Percentiles rank a stretch among this genome's conserved stretches.
Evolutionary conservation across 805 yeast genomes (phyloP).

Genomic region (Candida silvicultrix): DNA sequence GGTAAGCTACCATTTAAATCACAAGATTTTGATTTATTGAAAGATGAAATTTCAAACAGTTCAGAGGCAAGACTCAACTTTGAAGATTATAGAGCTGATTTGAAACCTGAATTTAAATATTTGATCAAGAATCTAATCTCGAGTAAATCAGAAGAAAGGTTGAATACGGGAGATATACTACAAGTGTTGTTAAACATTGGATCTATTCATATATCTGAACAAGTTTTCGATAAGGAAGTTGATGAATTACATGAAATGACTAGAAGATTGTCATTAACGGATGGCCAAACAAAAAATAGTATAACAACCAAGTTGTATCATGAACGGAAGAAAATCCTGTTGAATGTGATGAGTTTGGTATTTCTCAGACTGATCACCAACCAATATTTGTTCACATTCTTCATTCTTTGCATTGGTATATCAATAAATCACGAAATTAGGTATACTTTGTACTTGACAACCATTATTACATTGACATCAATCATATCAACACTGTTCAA

Average conservation of each 20-base stretch:
- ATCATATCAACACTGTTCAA: not conserved
- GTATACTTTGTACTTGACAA: not conserved
- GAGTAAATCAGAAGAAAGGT: conserved; percentile 30
- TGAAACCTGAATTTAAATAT: conserved; percentile 12
- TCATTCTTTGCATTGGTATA: not conserved
- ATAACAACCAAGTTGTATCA: no score
- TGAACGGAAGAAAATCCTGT: no score
- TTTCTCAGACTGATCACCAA: no score
- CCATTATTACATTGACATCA: not conserved
- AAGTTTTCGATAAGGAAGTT: not conserved
- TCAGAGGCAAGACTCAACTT: not conserved
- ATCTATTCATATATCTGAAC: not conserved
- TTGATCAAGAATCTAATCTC: conserved; percentile 30
- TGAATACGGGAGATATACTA: conserved; percentile 33
- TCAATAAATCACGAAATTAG: not conserved
- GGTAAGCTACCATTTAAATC: conserved; percentile 56
- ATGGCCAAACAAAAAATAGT: no score
- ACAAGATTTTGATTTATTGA: conserved; percentile 25
- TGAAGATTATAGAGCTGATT: not conserved
- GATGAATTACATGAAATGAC: not conserved
- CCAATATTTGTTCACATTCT: not conserved
- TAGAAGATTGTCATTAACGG: not conserved
- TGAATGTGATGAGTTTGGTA: not conserved
- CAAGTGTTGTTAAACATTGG: conserved; percentile 14
- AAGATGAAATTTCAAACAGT: conserved; percentile 22